A percentile compares a stretch with the other conserved stretches of the same genome.
phyloP scores from a whole-genome alignment of 2,329 filamentous ascomycete genomes.

The Clonostachys solani region DNA sequence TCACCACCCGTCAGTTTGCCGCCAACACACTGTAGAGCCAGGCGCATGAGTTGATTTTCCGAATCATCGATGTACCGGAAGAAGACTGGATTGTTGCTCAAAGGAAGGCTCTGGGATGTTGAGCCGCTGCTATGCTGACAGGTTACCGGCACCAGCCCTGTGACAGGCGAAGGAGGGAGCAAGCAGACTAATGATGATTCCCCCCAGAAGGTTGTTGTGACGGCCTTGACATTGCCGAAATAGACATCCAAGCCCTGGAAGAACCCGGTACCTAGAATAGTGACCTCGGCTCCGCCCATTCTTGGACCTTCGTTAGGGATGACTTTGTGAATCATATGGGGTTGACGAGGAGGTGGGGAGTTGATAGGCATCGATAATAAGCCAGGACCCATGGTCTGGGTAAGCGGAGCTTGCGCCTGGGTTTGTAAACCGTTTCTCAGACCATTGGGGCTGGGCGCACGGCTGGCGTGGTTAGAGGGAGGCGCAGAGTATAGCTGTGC shows the following conservation, averaged over 20 bases:
- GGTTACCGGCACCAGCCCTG: constrained; percentile 67
- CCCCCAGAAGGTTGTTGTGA: constrained; percentile 77
- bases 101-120: background rate
- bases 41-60: constrained; percentile 63
- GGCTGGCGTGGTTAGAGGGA: constrained; percentile 68
- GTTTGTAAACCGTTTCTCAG: constrained; percentile 40
- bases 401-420: constrained; percentile 35
- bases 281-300: constrained; percentile 82
- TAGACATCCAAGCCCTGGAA: constrained; percentile 74
- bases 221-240: constrained; percentile 64
- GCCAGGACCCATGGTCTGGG: constrained; percentile 40
- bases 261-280: constrained; percentile 77
- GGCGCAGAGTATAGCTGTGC: constrained; percentile 68
- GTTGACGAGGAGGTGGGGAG: constrained; percentile 39
- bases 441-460: constrained; percentile 68
- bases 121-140: constrained; percentile 42
- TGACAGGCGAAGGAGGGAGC: constrained; percentile 63
- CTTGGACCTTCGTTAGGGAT: constrained; percentile 80
- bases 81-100: constrained; percentile 34
- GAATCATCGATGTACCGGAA: constrained; percentile 76
- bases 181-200: constrained; percentile 76
- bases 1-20: constrained; percentile 61
- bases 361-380: constrained; percentile 46
- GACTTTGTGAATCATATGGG: constrained; percentile 71
- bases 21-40: constrained; percentile 60